These are phyloP conservation scores for Fusarium odoratissimum DNA, from an alignment of 2,329 filamentous ascomycete species.

Conservation along the genomic window DNA sequence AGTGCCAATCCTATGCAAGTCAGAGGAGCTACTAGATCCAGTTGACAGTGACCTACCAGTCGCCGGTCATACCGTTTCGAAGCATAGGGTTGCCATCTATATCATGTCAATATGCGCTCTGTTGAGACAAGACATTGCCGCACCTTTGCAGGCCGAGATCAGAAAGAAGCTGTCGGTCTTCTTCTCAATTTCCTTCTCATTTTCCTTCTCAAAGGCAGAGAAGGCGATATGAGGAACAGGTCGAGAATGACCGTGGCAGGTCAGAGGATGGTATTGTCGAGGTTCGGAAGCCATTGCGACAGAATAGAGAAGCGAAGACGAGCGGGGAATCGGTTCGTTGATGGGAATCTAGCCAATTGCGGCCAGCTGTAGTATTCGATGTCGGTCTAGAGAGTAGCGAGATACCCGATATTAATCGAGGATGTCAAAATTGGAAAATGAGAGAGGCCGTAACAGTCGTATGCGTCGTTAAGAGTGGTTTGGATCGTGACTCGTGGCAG, in stretches of 20 bases:
- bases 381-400: constrained; percentile 3
- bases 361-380: constrained; percentile 5
- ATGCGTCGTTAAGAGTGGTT: constrained; percentile 42
- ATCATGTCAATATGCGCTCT: constrained; percentile 38
- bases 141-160: constrained; percentile 92
- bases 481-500: constrained; percentile 36
- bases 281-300: constrained; percentile 52
- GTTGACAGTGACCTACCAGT: constrained; percentile 71
- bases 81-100: constrained; percentile 98
- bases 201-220: constrained; percentile 83
- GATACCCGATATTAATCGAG: constrained; percentile 3
- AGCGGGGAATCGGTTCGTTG: background rate
- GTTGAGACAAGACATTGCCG: constrained; percentile 29
- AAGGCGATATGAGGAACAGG: constrained; percentile 93
- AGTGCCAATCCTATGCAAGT: constrained; percentile 83
- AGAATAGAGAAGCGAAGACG: constrained; percentile 1
- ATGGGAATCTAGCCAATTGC: constrained; percentile 4
- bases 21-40: constrained; percentile 9
- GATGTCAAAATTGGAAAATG: constrained; percentile 15
- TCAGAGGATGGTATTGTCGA: constrained; percentile 83
- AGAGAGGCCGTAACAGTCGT: constrained; percentile 46
- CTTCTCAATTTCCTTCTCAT: constrained; percentile 67
- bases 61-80: constrained; percentile 92
- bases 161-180: constrained; percentile 89
- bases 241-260: constrained; percentile 93